Evolutionary conservation across 352 stramenopile genomes (phyloP).

Genomic region (Phytopythium chamaehyphon): DNA sequence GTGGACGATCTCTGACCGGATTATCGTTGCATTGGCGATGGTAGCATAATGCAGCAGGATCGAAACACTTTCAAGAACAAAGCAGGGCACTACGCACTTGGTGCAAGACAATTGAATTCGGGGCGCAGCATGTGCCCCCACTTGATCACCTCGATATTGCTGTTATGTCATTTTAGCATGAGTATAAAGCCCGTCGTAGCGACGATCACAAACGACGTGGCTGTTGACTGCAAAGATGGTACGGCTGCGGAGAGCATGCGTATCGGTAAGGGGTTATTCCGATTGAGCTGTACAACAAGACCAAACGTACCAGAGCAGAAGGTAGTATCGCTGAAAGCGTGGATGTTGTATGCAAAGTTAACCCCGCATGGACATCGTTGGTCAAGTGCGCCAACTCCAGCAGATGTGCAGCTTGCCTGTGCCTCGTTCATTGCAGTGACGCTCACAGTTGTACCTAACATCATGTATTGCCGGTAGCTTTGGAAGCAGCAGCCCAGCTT

Average conservation of each 20-base stretch:
- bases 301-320: constrained; percentile 51
- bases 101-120: no score
- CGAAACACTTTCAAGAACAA: no score
- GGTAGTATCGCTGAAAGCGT: constrained; percentile 48
- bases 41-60: no score
- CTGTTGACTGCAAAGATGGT: no score
- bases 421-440: constrained; percentile 44
- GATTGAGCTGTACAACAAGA: no score
- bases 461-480: constrained; percentile 76
- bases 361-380: constrained; percentile 43
- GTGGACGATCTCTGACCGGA: constrained; percentile 31
- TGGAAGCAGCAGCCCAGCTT: constrained; percentile 79
- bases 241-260: no score
- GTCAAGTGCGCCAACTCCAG: constrained; percentile 34
- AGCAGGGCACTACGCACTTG: no score
- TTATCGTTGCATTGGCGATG: not conserved
- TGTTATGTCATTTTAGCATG: no score
- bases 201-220: not conserved
- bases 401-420: constrained; percentile 41
- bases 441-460: constrained; percentile 45
- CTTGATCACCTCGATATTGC: not conserved
- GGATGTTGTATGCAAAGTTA: constrained; percentile 45
- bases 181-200: no score
- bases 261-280: no score
- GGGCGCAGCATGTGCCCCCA: no score